Evolutionary conservation across 2,329 filamentous ascomycete genomes (phyloP).

Genomic region (Claviceps arundinis): DNA sequence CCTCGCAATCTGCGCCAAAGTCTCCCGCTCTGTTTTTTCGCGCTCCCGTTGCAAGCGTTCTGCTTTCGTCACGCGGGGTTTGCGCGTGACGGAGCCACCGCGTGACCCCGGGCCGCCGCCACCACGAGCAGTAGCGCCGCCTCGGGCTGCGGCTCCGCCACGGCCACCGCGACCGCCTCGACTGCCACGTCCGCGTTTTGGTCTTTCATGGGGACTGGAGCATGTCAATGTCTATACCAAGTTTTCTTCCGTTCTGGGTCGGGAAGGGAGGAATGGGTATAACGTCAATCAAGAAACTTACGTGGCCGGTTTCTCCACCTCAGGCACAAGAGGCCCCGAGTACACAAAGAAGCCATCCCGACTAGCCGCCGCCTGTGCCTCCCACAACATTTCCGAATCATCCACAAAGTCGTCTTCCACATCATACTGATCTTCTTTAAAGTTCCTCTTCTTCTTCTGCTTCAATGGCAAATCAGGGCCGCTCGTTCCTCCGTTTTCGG

Average conservation of each 20-base stretch:
- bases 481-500: conserved; percentile 61
- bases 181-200: conserved; percentile 51
- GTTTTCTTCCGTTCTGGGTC: too few relatives aligned
- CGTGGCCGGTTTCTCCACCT: conserved; percentile 61
- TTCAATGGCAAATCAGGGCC: conserved; percentile 49
- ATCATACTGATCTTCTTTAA: conserved; percentile 73
- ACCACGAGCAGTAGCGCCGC: conserved; percentile 29
- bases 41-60: conserved; percentile 69
- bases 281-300: conserved; percentile 8
- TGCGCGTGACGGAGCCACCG: conserved; percentile 60
- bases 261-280: too few relatives aligned
- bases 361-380: conserved; percentile 85
- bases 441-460: conserved; percentile 67
- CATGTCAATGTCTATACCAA: neutral
- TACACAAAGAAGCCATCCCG: conserved; percentile 98
- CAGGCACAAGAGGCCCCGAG: conserved; percentile 77
- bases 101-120: conserved; percentile 55
- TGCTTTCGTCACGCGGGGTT: conserved; percentile 76
- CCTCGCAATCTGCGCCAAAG: conserved; percentile 25
- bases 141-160: conserved; percentile 50
- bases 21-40: conserved; percentile 66
- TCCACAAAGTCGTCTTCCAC: conserved; percentile 78
- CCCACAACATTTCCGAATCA: conserved; percentile 89
- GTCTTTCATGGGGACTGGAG: conserved; percentile 55
- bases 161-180: conserved; percentile 42